These are phyloP conservation scores for Eremochloa ophiuroides DNA, from an alignment of 176 grass and related monocot genomes.

Conservation along the genomic window DNA sequence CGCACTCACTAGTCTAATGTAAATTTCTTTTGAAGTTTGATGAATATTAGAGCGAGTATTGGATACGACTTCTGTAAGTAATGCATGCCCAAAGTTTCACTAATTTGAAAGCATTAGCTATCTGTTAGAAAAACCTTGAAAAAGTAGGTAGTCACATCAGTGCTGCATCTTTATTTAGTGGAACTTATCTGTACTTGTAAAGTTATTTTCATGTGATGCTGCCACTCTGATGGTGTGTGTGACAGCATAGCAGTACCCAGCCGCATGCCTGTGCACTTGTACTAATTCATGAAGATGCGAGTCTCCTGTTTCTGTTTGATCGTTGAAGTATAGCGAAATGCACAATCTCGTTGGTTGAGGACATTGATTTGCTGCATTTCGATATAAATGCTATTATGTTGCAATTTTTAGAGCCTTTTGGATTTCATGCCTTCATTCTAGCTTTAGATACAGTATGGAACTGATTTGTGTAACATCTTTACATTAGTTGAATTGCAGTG, in stretches of 20 bases:
- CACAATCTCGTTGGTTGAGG: constrained; percentile 6
- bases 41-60: not conserved
- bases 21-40: not conserved
- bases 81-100: not conserved
- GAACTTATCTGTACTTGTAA: not conserved
- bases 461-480: not conserved
- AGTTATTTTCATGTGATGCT: not conserved
- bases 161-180: not conserved
- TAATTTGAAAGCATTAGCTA: not conserved
- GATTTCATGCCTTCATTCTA: not conserved
- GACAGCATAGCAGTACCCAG: not conserved
- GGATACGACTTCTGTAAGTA: not conserved
- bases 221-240: not conserved
- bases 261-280: not conserved
- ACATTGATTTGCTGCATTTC: not conserved
- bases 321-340: not conserved
- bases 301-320: constrained; percentile 18
- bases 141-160: not conserved
- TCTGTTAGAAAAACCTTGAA: not conserved
- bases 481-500: not conserved
- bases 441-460: not conserved
- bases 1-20: not conserved
- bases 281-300: constrained; percentile 8
- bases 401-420: not conserved
- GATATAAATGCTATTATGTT: not conserved